These are phyloP conservation scores for Botryobasidium botryosum DNA, from an alignment of 768 basidiomycete species.

Conservation along the genomic window DNA sequence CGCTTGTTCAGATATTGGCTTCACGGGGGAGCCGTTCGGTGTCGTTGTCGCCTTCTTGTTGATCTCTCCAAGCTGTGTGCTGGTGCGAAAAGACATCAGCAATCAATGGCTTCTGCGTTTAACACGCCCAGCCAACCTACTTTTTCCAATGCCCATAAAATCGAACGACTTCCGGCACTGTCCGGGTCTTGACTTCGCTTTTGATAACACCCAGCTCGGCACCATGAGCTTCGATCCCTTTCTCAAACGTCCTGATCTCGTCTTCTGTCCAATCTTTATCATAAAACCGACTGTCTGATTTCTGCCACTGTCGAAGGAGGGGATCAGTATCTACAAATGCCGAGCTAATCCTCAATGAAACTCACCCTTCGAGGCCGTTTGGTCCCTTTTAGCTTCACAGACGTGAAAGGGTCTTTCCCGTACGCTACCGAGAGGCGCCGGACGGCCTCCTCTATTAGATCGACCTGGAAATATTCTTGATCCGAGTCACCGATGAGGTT, in stretches of 20 bases:
- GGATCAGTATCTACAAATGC: neutral
- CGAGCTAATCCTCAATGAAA: neutral
- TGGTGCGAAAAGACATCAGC: no score
- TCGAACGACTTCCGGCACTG: conserved; percentile 62
- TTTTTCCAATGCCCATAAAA: conserved; percentile 82
- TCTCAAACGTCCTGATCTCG: conserved; percentile 60
- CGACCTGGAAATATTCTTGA: conserved; percentile 41
- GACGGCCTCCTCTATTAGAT: conserved; percentile 65
- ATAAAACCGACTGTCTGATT: conserved; percentile 39
- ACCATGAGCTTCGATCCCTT: conserved; percentile 51
- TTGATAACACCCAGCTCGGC: conserved; percentile 66
- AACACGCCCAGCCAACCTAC: conserved; percentile 25
- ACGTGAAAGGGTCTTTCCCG: conserved; percentile 33
- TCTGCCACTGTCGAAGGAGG: conserved; percentile 46
- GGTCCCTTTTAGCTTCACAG: conserved; percentile 45
- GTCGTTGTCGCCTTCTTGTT: neutral
- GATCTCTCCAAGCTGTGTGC: no score
- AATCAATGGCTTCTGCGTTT: neutral
- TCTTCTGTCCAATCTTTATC: conserved; percentile 57
- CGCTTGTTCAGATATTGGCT: conserved; percentile 21
- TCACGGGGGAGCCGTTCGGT: neutral
- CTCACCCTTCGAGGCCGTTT: conserved; percentile 48
- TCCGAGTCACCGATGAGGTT: conserved; percentile 24
- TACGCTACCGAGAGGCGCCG: conserved; percentile 56
- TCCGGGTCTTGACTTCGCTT: conserved; percentile 52